These are phyloP conservation scores for Fusarium sp. DNA, from an alignment of 2,329 filamentous ascomycete genomes.

Conservation along the genomic window DNA sequence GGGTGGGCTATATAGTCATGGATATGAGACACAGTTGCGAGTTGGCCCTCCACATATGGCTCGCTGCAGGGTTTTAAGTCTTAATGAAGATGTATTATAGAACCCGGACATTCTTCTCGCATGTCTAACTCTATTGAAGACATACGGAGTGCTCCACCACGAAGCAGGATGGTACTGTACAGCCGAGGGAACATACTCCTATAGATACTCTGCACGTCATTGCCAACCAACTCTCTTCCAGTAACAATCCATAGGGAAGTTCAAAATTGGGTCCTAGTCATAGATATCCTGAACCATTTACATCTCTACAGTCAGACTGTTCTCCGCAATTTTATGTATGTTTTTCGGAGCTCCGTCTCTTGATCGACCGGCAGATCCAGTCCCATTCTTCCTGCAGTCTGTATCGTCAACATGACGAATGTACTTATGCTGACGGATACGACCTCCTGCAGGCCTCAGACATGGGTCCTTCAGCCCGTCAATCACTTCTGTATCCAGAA, in stretches of 20 bases:
- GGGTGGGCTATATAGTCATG: accelerated
- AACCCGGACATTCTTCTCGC: background rate
- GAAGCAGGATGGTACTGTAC: too few species aligned
- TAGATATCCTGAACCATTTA: too few species aligned
- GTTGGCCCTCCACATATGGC: background rate
- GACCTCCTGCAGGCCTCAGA: background rate
- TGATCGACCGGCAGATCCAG: background rate
- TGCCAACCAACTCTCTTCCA: too few species aligned
- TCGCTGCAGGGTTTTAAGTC: background rate
- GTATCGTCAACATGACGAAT: background rate
- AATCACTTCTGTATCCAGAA: background rate
- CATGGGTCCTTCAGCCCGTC: background rate
- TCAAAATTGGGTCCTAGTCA: too few species aligned
- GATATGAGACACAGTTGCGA: background rate
- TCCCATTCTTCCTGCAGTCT: background rate
- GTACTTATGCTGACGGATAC: background rate
- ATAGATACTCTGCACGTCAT: too few species aligned
- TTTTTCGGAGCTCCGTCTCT: background rate
- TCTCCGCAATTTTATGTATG: background rate
- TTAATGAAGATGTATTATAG: background rate
- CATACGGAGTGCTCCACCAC: background rate
- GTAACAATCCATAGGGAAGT: too few species aligned
- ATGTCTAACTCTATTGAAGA: background rate
- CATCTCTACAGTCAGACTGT: too few species aligned
- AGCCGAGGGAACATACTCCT: too few species aligned